phyloP scores from a whole-genome alignment of 2,329 filamentous ascomycete genomes.

The Dactylellina cionopaga region DNA sequence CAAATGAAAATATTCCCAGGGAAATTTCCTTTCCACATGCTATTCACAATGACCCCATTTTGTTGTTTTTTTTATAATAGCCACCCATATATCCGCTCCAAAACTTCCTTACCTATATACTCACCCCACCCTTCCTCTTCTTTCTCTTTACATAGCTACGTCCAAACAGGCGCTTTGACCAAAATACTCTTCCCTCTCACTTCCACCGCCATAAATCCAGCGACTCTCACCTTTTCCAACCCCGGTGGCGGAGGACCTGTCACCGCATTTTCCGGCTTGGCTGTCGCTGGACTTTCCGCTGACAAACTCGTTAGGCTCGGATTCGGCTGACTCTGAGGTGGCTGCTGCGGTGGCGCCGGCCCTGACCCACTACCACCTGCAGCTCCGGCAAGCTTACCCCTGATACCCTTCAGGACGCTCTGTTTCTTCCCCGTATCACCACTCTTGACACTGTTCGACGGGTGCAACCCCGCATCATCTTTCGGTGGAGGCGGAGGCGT shows the following conservation, averaged over 20 bases:
- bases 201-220: conserved; percentile 78
- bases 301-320: conserved; percentile 53
- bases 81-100: not conserved
- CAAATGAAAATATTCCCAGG: conserved; percentile 1
- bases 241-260: conserved; percentile 9
- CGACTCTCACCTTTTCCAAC: conserved; percentile 72
- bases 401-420: conserved; percentile 52
- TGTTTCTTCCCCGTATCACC: conserved; percentile 60
- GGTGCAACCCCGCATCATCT: conserved; percentile 54
- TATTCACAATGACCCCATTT: conserved; percentile 18
- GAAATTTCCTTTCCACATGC: not conserved
- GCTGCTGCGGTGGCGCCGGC: conserved; percentile 58
- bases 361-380: conserved; percentile 6
- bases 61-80: not conserved
- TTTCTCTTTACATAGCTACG: conserved; percentile 24
- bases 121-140: not conserved
- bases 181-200: conserved; percentile 79
- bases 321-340: conserved; percentile 60
- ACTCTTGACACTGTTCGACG: conserved; percentile 60
- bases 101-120: not conserved
- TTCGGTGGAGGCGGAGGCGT: conserved; percentile 39
- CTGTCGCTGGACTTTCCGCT: conserved; percentile 54
- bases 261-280: conserved; percentile 60
- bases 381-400: conserved; percentile 57
- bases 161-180: conserved; percentile 78